Conservation (phyloP, 495 filamentous ascomycete species). For the Penicillium canescens region DNA sequence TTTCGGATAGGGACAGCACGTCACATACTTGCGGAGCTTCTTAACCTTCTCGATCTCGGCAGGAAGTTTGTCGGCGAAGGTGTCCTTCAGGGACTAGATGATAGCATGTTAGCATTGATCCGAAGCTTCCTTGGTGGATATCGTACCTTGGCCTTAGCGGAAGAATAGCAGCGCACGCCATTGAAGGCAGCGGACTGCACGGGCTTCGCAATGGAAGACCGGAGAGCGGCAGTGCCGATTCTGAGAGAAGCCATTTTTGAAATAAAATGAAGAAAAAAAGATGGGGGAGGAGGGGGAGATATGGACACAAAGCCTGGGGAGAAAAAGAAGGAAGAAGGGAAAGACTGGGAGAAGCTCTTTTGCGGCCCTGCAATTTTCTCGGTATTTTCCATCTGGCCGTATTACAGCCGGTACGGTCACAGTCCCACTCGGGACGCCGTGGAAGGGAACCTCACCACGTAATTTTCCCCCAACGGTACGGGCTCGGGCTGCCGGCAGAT, state of each 20-base stretch:
- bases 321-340: conserved; percentile 16
- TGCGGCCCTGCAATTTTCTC: conserved; percentile 21
- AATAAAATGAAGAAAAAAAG: conserved; percentile 32
- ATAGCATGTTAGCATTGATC: conserved; percentile 21
- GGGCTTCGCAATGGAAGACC: conserved; percentile 63
- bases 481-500: conserved; percentile 28
- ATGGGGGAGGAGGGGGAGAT: conserved; percentile 26
- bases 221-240: conserved; percentile 72
- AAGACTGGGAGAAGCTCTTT: conserved; percentile 26
- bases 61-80: conserved; percentile 92
- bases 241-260: conserved; percentile 75
- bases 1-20: conserved; percentile 1
- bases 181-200: conserved; percentile 72
- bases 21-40: conserved; percentile 84
- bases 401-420: conserved; percentile 41
- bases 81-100: conserved; percentile 89
- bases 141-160: conserved; percentile 79
- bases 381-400: conserved; percentile 42
- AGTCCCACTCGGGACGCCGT: conserved; percentile 24
- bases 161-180: conserved; percentile 84
- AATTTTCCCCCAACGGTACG: conserved; percentile 25
- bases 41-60: conserved; percentile 99
- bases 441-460: conserved; percentile 14
- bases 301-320: conserved; percentile 12
- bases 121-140: conserved; percentile 13